Base-by-base conservation (phyloP, 1,284 basidiomycete species). In the Cystobasidium slooffiae region DNA sequence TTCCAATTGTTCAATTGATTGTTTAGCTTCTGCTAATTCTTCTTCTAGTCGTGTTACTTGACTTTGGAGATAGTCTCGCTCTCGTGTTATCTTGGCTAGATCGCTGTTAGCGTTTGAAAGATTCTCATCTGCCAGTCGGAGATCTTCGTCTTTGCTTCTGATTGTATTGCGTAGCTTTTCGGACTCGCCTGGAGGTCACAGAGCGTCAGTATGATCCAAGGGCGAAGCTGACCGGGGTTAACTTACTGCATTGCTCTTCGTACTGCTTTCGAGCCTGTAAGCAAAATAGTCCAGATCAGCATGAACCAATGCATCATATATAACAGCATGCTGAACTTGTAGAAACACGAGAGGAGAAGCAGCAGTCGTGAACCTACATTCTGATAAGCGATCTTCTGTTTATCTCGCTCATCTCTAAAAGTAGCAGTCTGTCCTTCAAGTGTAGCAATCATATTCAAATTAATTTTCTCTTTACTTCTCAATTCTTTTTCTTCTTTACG, bases 401-500 rank as follows among this genome's bases (percentile, higher is more conserved):
- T 73, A 59, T 73, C 70, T 59, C 70, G 56, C 16, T 73, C 70
- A n/a, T 73, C 70, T 43, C 55, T 73, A 52, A 65, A 73, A 12
- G 56, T 91, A 0, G 87, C 85, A 7, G 94, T 87, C 79, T 94
- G 92, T 44, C 87, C 85, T 82, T 95, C 93, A 10, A 94, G 82
- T 14, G 80, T 78, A 14, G 80, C 79, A 55, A 84, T 84, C 68
- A 83, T 82, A 31, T 79, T 80, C 12, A 82, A 70, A 65, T 83
- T 80, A 16, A 81, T 78, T 44, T 82, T 80, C 85, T 95, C 93
- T 82, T 93, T 93, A 12, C 86, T 85, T 59, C 91, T 86, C 76
- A 94, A 82, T 79, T 96, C 93, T 83, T 95, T 94, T 82, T 95
- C 92, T 78, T 95, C 92, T 56, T 91, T 86, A 81, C 91, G 90